Evolutionary conservation across 805 yeast species (phyloP).

Genomic region (Candida schatavii): DNA sequence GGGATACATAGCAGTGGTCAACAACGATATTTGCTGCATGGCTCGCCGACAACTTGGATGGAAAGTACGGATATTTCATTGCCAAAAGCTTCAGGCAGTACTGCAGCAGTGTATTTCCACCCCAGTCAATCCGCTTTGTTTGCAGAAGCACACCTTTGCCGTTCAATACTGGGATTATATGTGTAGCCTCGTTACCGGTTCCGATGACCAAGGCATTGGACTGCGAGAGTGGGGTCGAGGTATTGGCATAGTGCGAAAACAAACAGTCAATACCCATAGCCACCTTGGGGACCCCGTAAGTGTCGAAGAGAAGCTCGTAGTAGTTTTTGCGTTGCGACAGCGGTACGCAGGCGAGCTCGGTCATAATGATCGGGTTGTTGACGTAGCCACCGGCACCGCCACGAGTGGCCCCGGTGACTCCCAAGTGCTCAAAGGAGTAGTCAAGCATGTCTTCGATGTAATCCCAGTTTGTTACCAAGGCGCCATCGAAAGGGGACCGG

Average conservation of each 20-base stretch:
- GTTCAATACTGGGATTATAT: slow-evolving; percentile 75
- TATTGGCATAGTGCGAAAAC: slow-evolving; percentile 70
- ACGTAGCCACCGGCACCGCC: too few species aligned
- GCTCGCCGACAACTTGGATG: slow-evolving; percentile 59
- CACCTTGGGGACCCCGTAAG: slow-evolving; percentile 70
- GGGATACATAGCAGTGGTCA: slow-evolving; percentile 76
- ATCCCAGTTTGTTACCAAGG: slow-evolving; percentile 90
- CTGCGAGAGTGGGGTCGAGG: slow-evolving; percentile 24
- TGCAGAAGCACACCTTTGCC: slow-evolving; percentile 64
- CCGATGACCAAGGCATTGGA: slow-evolving; percentile 72
- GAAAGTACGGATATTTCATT: slow-evolving; percentile 90
- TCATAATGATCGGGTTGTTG: slow-evolving; percentile 76
- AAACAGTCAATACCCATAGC: slow-evolving; percentile 81
- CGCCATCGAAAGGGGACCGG: slow-evolving; percentile 83
- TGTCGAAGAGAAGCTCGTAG: slow-evolving; percentile 84
- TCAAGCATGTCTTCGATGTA: slow-evolving; percentile 78
- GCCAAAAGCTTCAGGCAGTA: slow-evolving; percentile 62
- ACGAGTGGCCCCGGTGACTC: slow-evolving; percentile 48
- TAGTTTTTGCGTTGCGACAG: slow-evolving; percentile 65
- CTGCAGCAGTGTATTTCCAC: slow-evolving; percentile 72
- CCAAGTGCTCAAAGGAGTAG: slow-evolving; percentile 76
- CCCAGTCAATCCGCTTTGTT: slow-evolving; percentile 86
- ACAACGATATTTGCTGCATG: slow-evolving; percentile 70
- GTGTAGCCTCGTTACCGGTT: slow-evolving; percentile 79
- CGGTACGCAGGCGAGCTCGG: slow-evolving; percentile 75